These are phyloP conservation scores for Dichotomocladium elegans DNA, from an alignment of 371 early-diverging fungal species.

Conservation along the genomic window DNA sequence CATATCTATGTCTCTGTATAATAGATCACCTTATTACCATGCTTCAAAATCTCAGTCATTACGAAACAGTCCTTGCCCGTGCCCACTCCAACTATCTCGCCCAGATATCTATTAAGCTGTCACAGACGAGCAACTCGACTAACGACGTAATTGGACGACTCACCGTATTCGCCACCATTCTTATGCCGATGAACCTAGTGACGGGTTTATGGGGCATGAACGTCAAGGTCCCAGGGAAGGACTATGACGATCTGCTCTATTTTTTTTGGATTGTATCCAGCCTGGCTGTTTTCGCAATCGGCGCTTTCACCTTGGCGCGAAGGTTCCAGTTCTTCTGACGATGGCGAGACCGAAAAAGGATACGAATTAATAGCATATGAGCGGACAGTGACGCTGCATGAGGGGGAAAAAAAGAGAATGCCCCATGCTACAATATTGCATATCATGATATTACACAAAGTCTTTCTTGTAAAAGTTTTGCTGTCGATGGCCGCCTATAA, in stretches of 20 bases:
- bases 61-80: constrained; percentile 85
- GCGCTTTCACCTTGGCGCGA: constrained; percentile 27
- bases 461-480: too few species aligned
- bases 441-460: too few species aligned
- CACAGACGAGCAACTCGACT: constrained; percentile 84
- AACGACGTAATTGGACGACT: constrained; percentile 86
- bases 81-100: constrained; percentile 94
- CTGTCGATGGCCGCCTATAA: too few species aligned
- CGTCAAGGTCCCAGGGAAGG: constrained; percentile 72
- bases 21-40: constrained; percentile 91
- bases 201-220: constrained; percentile 78
- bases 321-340: constrained; percentile 20
- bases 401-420: too few species aligned
- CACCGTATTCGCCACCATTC: constrained; percentile 85
- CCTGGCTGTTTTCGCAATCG: constrained; percentile 33
- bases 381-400: too few species aligned
- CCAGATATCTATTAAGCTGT: constrained; percentile 92
- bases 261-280: constrained; percentile 42
- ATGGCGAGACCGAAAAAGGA: not conserved
- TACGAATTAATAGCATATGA: too few species aligned
- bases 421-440: too few species aligned
- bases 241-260: constrained; percentile 38
- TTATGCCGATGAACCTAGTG: constrained; percentile 90
- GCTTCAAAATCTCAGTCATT: constrained; percentile 85
- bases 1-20: not conserved